These are phyloP conservation scores for Mycena amicta DNA, from an alignment of 768 basidiomycete species.

Conservation along the genomic window DNA sequence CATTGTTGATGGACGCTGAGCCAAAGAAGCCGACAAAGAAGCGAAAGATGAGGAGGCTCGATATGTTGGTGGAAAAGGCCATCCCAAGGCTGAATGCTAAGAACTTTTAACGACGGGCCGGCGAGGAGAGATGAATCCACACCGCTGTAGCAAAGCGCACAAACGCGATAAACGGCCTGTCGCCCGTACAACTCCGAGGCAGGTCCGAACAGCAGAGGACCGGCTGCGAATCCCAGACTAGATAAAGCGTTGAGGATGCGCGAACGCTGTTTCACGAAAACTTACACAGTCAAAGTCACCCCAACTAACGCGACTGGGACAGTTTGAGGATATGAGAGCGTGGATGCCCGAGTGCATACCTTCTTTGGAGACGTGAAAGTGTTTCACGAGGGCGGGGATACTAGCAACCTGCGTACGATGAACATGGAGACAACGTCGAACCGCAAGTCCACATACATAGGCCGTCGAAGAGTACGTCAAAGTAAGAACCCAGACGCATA, in stretches of 20 bases:
- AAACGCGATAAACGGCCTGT: slow-evolving; percentile 5
- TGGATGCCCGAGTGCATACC: neutral
- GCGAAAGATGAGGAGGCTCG: slow-evolving; percentile 17
- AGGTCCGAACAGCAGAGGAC: slow-evolving; percentile 25
- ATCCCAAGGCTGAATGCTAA: slow-evolving; percentile 18
- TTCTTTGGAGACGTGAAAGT: slow-evolving; percentile 5
- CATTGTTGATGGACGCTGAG: slow-evolving; percentile 12
- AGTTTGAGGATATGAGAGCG: neutral
- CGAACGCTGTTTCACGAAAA: no score
- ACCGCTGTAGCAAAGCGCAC: slow-evolving; percentile 15
- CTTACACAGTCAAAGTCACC: slow-evolving; percentile 4
- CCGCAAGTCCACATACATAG: slow-evolving; percentile 13
- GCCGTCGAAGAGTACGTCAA: slow-evolving; percentile 18
- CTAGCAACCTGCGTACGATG: slow-evolving; percentile 13
- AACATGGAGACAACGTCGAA: neutral
- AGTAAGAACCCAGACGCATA: slow-evolving; percentile 19
- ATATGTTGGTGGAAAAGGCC: slow-evolving; percentile 13
- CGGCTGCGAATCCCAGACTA: slow-evolving; percentile 20
- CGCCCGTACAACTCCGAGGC: slow-evolving; percentile 28
- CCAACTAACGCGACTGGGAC: slow-evolving; percentile 2
- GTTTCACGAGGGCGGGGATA: slow-evolving; percentile 1
- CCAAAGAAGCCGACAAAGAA: slow-evolving; percentile 21
- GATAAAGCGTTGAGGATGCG: neutral
- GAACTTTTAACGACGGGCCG: neutral
- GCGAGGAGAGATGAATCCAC: neutral